Evolutionary conservation across 208 protist genomes (phyloP), one percentile per base, ranked within the genome.

Genomic region (Acanthamoeba culbertsoni): DNA sequence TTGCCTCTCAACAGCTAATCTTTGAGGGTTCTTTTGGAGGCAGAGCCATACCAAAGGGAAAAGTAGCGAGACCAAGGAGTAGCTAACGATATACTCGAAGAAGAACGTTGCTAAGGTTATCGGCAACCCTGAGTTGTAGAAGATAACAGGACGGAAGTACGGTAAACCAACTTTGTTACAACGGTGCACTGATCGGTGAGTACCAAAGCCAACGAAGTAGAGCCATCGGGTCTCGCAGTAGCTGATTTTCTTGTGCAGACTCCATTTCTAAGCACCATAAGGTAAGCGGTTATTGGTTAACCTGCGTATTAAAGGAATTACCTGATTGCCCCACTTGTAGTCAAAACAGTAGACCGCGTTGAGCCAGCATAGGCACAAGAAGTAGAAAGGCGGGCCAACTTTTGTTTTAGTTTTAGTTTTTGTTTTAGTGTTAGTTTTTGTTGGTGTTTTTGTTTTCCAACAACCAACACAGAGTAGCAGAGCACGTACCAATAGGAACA

Each of bases 121-220:
- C 51, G 57, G 82, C 33, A 90, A 16, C 20, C 48, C 48, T 90
- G 53, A 3, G 42, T 43, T 23, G 26, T 10, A 10, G 77, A 26
- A 28, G 62, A 73, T 28, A 28, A 33, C 35, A n/a, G 23, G 37
- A 48, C 7, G 23, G 37, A 10, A 51, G 4, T 8, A 31, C 40
- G 33, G 62, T 12, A 23, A 46, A 10, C 55, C n/a, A n/a, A n/a
- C n/a, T n/a, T n/a, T n/a, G n/a, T n/a, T n/a, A n/a, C n/a, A n/a
- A n/a, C n/a, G n/a, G n/a, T n/a, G n/a, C n/a, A n/a, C n/a, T n/a
- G n/a, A n/a, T n/a, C n/a, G n/a, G n/a, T n/a, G n/a, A n/a, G 59
- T 92, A 92, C 86, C 86, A 53, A 92, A 92, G 2, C 86, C 86
- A 12, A 92, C 31, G 35, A 92, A 92, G 86, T 92, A 92, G 62